phyloP scores from a whole-genome alignment of 1,284 basidiomycete species.

The Melampsora larici-populina region DNA sequence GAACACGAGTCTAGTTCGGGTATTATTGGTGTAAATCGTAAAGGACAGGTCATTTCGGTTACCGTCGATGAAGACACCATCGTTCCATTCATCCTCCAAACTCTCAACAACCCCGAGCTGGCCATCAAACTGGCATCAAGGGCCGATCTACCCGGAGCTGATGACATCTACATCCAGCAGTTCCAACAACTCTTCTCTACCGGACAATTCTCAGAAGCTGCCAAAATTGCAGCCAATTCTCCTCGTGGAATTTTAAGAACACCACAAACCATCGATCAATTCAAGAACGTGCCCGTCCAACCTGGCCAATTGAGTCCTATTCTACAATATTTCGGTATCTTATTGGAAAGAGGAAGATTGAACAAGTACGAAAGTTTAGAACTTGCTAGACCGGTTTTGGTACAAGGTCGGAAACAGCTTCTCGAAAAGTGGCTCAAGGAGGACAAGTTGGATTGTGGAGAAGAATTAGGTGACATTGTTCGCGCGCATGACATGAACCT shows the following conservation, averaged over 20 bases:
- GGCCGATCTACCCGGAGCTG: constrained; percentile 94
- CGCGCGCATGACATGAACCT: constrained; percentile 94
- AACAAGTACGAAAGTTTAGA: constrained; percentile 96
- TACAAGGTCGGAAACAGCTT: constrained; percentile 94
- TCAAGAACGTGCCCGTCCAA: constrained; percentile 89
- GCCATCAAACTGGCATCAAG: constrained; percentile 97
- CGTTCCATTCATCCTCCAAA: constrained; percentile 88
- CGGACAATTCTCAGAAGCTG: constrained; percentile 91
- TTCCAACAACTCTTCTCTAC: constrained; percentile 88
- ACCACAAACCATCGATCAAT: constrained; percentile 91
- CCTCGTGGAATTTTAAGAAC: constrained; percentile 95
- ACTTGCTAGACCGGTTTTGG: constrained; percentile 89
- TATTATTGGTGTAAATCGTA: constrained; percentile 99
- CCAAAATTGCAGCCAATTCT: constrained; percentile 96
- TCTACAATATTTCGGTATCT: constrained; percentile 95
- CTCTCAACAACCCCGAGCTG: constrained; percentile 94
- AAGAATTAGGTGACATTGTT: constrained; percentile 97
- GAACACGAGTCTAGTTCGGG: constrained; percentile 91
- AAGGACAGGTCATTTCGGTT: constrained; percentile 96
- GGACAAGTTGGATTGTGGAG: constrained; percentile 98
- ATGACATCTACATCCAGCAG: constrained; percentile 93
- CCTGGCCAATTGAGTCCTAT: constrained; percentile 92
- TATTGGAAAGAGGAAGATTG: constrained; percentile 94
- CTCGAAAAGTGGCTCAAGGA: constrained; percentile 99
- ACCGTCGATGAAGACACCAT: constrained; percentile 95